These are phyloP conservation scores for Spirogloea muscicola DNA, from an alignment of 139 green algal genomes.

Conservation along the genomic window DNA sequence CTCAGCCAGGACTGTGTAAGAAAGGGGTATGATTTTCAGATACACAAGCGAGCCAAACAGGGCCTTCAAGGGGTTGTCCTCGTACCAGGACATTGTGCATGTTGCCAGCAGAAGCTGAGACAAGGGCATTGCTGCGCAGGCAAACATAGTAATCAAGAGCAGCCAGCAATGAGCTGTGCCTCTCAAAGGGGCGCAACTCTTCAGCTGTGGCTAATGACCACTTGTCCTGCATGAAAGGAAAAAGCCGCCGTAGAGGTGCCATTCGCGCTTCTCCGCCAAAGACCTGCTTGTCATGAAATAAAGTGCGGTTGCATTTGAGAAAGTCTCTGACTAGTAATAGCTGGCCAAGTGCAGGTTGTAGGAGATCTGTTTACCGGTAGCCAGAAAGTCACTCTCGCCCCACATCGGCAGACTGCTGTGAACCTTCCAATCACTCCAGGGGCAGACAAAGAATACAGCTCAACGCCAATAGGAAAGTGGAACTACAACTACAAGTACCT, in stretches of 20 bases:
- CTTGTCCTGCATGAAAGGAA: constrained; percentile 40
- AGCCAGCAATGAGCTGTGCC: constrained; percentile 29
- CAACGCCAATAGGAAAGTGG: too few relatives aligned
- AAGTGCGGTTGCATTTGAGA: too few relatives aligned
- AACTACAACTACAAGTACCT: too few relatives aligned
- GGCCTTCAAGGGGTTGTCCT: not conserved
- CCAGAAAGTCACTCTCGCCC: too few relatives aligned
- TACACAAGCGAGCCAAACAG: constrained; percentile 12
- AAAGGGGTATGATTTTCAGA: not conserved
- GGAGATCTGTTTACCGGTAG: too few relatives aligned
- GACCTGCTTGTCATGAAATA: too few relatives aligned
- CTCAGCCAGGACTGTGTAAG: too few relatives aligned
- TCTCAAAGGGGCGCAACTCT: constrained; percentile 24
- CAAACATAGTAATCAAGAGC: constrained; percentile 36
- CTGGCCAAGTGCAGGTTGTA: too few relatives aligned
- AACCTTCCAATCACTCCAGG: too few relatives aligned
- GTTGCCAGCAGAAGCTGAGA: constrained; percentile 40
- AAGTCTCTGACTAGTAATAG: too few relatives aligned
- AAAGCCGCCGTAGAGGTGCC: constrained; percentile 12
- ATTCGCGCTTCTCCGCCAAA: constrained; percentile 40
- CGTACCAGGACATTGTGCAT: constrained; percentile 46
- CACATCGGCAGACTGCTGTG: too few relatives aligned
- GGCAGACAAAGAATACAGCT: too few relatives aligned
- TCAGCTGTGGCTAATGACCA: constrained; percentile 18
- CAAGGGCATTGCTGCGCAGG: constrained; percentile 34